phyloP scores from a whole-genome alignment of 306 rosid species.

The Albizia julibrissin region DNA sequence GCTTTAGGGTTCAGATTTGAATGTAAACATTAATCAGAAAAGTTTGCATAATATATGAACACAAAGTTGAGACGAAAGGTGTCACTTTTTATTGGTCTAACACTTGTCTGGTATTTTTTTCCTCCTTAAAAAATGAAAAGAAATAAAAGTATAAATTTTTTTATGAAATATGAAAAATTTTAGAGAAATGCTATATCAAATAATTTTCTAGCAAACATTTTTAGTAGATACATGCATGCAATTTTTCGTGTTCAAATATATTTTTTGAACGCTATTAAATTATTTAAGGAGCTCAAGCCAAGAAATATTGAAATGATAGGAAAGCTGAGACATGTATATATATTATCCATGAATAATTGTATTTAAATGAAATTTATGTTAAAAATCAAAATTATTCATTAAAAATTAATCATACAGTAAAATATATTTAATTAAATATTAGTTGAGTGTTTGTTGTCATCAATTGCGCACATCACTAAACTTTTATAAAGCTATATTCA shows the following conservation, averaged over 20 bases:
- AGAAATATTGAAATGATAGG: background rate
- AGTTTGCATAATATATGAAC: background rate
- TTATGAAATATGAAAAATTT: background rate
- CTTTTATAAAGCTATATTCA: background rate
- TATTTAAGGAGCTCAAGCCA: background rate
- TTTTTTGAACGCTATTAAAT: background rate
- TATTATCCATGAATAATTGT: background rate
- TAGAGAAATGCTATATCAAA: background rate
- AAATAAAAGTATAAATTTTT: background rate
- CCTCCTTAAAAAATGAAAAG: background rate
- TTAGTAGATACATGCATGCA: background rate
- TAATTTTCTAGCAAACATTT: background rate
- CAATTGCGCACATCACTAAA: background rate
- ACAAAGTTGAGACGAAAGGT: background rate
- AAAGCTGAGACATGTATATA: too few relatives aligned
- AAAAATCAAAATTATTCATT: background rate
- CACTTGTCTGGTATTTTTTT: background rate
- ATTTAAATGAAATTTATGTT: background rate
- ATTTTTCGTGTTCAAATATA: background rate
- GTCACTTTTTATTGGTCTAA: background rate
- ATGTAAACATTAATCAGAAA: background rate
- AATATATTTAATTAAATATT: background rate
- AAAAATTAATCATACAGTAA: background rate
- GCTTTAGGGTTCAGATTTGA: background rate
- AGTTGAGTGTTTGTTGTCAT: background rate